Percentiles rank a stretch among this genome's conserved stretches.
phyloP scores from a whole-genome alignment of 768 basidiomycete genomes.

The Mycena polygramma region DNA sequence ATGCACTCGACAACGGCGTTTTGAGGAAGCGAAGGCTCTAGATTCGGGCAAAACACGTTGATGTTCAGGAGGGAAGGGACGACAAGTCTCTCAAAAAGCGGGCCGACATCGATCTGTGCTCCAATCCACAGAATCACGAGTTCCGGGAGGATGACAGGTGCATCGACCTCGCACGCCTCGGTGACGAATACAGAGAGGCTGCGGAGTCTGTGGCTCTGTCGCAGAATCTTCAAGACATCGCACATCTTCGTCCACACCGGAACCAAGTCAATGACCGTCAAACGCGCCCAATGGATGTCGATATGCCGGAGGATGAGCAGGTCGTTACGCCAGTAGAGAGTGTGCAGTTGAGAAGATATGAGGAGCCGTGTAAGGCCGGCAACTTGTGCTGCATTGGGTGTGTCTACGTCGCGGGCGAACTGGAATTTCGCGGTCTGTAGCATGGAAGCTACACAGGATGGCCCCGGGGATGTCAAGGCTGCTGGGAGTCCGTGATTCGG shows the following conservation, averaged over 20 bases:
- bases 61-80: conserved; percentile 25
- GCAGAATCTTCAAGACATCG: conserved; percentile 18
- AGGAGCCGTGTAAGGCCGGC: conserved; percentile 25
- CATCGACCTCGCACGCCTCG: background rate
- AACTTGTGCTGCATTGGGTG: conserved; percentile 6
- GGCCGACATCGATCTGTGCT: conserved; percentile 16
- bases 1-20: conserved; percentile 13
- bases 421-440: conserved; percentile 27
- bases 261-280: conserved; percentile 29
- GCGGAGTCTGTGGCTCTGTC: conserved; percentile 23
- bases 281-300: conserved; percentile 15
- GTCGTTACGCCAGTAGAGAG: conserved; percentile 29
- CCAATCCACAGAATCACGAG: conserved; percentile 31
- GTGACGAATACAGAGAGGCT: conserved; percentile 22
- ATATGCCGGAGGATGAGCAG: conserved; percentile 1
- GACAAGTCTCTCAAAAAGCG: conserved; percentile 21
- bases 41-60: conserved; percentile 25
- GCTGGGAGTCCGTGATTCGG: conserved; percentile 20
- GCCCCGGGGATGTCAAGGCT: conserved; percentile 2
- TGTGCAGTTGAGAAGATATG: conserved; percentile 14
- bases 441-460: conserved; percentile 5
- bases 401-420: conserved; percentile 1
- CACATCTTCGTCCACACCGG: conserved; percentile 24
- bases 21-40: conserved; percentile 16
- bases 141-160: conserved; percentile 13